phyloP scores from a whole-genome alignment of 495 filamentous ascomycete species.

The Podospora conica region DNA sequence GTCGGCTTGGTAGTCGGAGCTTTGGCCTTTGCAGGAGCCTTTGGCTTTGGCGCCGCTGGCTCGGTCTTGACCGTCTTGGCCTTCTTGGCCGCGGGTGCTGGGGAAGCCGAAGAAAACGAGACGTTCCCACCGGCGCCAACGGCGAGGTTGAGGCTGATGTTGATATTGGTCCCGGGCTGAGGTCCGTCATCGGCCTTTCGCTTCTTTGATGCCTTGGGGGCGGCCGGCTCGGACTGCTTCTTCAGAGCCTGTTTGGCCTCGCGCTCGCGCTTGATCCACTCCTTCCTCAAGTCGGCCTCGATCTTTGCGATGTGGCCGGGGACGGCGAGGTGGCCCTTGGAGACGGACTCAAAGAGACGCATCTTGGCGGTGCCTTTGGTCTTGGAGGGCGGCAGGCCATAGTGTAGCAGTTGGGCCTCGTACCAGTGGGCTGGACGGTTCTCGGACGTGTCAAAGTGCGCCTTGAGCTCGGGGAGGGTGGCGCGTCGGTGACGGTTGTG shows the following conservation, averaged over 20 bases:
- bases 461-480: conserved; percentile 39
- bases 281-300: conserved; percentile 49
- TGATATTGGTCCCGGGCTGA: conserved; percentile 6
- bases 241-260: conserved; percentile 39
- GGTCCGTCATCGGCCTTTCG: conserved; percentile 26
- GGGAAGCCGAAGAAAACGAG: neutral
- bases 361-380: conserved; percentile 51
- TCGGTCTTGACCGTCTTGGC: conserved; percentile 1
- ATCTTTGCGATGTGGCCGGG: conserved; percentile 37
- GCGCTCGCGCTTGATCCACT: conserved; percentile 42
- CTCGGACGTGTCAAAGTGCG: conserved; percentile 36
- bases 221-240: conserved; percentile 2
- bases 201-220: conserved; percentile 20
- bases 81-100: conserved; percentile 13
- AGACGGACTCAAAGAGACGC: conserved; percentile 48
- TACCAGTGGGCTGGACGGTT: conserved; percentile 52
- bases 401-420: conserved; percentile 53
- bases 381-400: conserved; percentile 48
- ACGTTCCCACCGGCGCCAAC: conserved; percentile 10
- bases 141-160: conserved; percentile 12
- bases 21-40: neutral
- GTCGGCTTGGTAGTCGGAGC: neutral
- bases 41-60: neutral
- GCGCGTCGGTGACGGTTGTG: conserved; percentile 47
- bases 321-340: conserved; percentile 37